Evolutionary conservation across 2,329 filamentous ascomycete species (phyloP).

Genomic region (Hysterium pulicare): DNA sequence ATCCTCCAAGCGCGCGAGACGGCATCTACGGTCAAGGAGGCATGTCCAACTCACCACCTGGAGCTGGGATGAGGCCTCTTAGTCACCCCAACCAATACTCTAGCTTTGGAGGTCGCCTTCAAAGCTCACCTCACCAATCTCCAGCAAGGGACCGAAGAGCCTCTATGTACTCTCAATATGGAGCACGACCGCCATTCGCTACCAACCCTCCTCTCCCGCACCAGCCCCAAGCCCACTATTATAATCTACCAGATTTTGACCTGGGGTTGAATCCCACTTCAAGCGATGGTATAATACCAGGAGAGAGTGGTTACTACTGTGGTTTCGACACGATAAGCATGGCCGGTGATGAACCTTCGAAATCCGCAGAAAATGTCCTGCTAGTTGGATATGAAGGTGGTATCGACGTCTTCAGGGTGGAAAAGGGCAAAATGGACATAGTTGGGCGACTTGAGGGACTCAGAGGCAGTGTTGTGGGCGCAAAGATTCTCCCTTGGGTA

Average conservation of each 20-base stretch:
- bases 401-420: slow-evolving; percentile 70
- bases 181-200: slow-evolving; percentile 42
- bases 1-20: slow-evolving; percentile 30
- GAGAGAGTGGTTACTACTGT: slow-evolving; percentile 72
- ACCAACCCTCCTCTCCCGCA: slow-evolving; percentile 67
- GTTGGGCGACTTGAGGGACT: slow-evolving; percentile 72
- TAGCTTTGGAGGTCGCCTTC: slow-evolving; percentile 39
- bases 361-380: slow-evolving; percentile 59
- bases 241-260: slow-evolving; percentile 70
- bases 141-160: slow-evolving; percentile 43
- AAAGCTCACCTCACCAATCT: slow-evolving; percentile 29
- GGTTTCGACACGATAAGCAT: slow-evolving; percentile 69
- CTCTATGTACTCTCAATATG: slow-evolving; percentile 52
- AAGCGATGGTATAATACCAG: slow-evolving; percentile 56
- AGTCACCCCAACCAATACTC: slow-evolving; percentile 47
- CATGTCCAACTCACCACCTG: slow-evolving; percentile 39
- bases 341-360: slow-evolving; percentile 44
- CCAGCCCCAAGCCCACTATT: slow-evolving; percentile 73
- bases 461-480: slow-evolving; percentile 73
- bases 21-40: slow-evolving; percentile 35
- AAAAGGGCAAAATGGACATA: slow-evolving; percentile 67
- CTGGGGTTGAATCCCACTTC: slow-evolving; percentile 48
- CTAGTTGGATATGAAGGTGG: slow-evolving; percentile 78
- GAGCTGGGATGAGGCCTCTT: slow-evolving; percentile 33
- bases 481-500: slow-evolving; percentile 76